phyloP scores from a whole-genome alignment of 2,329 filamentous ascomycete genomes.

The Ophiostoma himal-ulmi region DNA sequence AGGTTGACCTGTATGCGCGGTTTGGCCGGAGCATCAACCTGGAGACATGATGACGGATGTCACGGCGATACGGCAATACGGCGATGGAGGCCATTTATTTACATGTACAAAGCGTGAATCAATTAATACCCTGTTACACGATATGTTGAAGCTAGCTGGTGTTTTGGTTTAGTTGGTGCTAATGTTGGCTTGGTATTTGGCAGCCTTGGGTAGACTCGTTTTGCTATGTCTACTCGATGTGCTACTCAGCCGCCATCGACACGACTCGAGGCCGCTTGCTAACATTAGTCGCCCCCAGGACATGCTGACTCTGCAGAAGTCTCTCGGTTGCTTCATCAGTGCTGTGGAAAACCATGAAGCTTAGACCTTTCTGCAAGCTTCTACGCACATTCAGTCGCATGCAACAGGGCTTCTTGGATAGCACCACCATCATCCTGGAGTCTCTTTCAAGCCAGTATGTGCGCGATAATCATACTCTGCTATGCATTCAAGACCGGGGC shows the following conservation, averaged over 20 bases:
- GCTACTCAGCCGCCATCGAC: not conserved
- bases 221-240: not conserved
- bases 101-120: not conserved
- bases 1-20: conserved; percentile 86
- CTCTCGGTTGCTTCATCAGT: not conserved
- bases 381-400: not conserved
- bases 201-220: not conserved
- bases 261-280: too few relatives aligned
- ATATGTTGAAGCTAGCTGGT: not conserved
- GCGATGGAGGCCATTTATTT: not conserved
- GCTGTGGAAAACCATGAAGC: not conserved
- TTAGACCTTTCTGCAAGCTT: not conserved
- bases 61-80: not conserved
- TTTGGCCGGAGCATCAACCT: conserved; percentile 97
- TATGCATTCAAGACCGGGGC: not conserved
- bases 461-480: too few relatives aligned
- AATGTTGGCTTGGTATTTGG: not conserved
- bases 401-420: not conserved
- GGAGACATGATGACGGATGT: conserved; percentile 59
- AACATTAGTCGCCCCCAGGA: not conserved
- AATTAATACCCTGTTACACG: conserved; percentile 13
- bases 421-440: not conserved
- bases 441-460: not conserved
- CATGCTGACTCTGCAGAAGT: not conserved
- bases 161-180: not conserved